Percentiles rank a stretch among this genome's conserved stretches.
Conservation (phyloP, 2,329 filamentous ascomycete genomes). For the Paraphaeosphaeria sporulosa region DNA sequence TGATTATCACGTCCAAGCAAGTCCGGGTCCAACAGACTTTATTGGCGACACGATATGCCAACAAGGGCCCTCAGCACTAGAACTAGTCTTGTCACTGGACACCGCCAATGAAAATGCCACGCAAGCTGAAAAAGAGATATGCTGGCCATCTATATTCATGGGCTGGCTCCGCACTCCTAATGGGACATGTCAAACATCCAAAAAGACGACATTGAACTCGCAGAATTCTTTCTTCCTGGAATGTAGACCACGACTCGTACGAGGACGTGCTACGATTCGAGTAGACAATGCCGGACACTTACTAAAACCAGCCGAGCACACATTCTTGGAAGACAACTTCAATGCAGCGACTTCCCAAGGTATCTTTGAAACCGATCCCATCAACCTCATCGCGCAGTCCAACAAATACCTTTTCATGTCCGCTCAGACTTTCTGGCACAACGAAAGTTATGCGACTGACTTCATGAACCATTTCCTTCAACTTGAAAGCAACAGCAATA, state of each 20-base stretch:
- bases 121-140: slow-evolving; percentile 26
- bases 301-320: too few relatives aligned
- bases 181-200: too few relatives aligned
- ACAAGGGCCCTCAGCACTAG: slow-evolving; percentile 21
- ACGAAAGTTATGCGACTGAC: slow-evolving; percentile 53
- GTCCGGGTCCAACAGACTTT: too few relatives aligned
- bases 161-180: slow-evolving; percentile 36
- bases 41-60: slow-evolving; percentile 1
- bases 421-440: slow-evolving; percentile 53
- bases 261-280: too few relatives aligned
- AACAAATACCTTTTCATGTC: slow-evolving; percentile 31
- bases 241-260: too few relatives aligned
- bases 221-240: too few relatives aligned
- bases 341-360: too few relatives aligned
- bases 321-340: too few relatives aligned
- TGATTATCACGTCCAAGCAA: too few relatives aligned
- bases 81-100: slow-evolving; percentile 20
- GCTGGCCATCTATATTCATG: slow-evolving; percentile 29
- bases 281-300: too few relatives aligned
- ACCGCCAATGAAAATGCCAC: slow-evolving; percentile 24
- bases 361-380: slow-evolving; percentile 32
- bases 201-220: too few relatives aligned
- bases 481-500: slow-evolving; percentile 33
- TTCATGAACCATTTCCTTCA: slow-evolving; percentile 60
- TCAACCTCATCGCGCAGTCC: slow-evolving; percentile 34